phyloP scores from a whole-genome alignment of 345 rosid species.

The Orychophragmus violaceus region DNA sequence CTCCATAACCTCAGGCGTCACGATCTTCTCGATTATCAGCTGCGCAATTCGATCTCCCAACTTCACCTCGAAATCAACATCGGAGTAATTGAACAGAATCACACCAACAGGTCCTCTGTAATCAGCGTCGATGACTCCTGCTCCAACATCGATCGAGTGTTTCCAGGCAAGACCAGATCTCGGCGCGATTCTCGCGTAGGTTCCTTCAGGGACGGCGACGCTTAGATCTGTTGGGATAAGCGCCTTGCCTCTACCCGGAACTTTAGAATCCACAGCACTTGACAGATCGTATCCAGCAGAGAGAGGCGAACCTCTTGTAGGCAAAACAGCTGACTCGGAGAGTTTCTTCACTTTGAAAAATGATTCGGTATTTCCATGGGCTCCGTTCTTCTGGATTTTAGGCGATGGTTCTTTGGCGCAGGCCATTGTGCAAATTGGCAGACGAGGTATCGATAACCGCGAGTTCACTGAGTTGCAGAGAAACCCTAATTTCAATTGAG shows the following conservation, averaged over 20 bases:
- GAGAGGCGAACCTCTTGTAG: slow-evolving; percentile 59
- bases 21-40: slow-evolving; percentile 64
- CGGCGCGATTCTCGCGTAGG: slow-evolving; percentile 78
- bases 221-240: slow-evolving; percentile 74
- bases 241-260: slow-evolving; percentile 80
- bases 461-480: neutral
- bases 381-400: slow-evolving; percentile 47
- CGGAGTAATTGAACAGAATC: slow-evolving; percentile 60
- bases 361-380: slow-evolving; percentile 1
- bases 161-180: slow-evolving; percentile 82
- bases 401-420: slow-evolving; percentile 27
- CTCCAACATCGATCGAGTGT: slow-evolving; percentile 75
- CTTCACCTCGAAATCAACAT: slow-evolving; percentile 58
- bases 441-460: slow-evolving; percentile 29
- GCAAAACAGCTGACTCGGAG: slow-evolving; percentile 67
- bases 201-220: slow-evolving; percentile 60
- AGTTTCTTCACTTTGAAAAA: slow-evolving; percentile 62
- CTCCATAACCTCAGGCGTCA: slow-evolving; percentile 57
- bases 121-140: slow-evolving; percentile 74
- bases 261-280: slow-evolving; percentile 56
- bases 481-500: slow-evolving; percentile 29
- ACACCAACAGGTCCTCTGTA: slow-evolving; percentile 79
- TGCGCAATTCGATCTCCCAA: slow-evolving; percentile 66
- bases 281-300: slow-evolving; percentile 86
- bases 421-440: slow-evolving; percentile 2